Evolutionary conservation across 2,329 filamentous ascomycete species (phyloP).

Genomic region (Blastomyces silverae): DNA sequence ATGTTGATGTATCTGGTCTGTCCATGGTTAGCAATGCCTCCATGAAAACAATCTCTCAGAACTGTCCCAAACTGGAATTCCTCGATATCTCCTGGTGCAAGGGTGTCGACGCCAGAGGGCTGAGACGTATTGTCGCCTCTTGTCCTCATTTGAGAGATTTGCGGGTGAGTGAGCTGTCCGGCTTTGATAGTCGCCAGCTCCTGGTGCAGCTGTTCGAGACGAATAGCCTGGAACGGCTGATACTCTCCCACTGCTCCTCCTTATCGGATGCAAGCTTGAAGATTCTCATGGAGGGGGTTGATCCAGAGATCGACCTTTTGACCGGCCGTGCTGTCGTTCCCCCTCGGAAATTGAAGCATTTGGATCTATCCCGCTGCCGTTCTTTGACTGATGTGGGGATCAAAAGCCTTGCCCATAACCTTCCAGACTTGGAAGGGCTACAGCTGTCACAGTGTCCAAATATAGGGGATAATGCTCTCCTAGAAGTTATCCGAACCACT

Average conservation of each 20-base stretch:
- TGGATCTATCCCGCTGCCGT: conserved; percentile 75
- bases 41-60: conserved; percentile 76
- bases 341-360: conserved; percentile 68
- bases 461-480: conserved; percentile 66
- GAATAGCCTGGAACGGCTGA: conserved; percentile 75
- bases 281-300: conserved; percentile 65
- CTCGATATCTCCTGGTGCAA: conserved; percentile 93
- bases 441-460: conserved; percentile 71
- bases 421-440: conserved; percentile 74
- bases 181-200: conserved; percentile 67
- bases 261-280: conserved; percentile 67
- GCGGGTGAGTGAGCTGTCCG: conserved; percentile 70
- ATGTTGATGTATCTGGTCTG: conserved; percentile 80
- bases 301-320: conserved; percentile 73
- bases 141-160: conserved; percentile 72
- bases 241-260: conserved; percentile 72
- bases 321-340: conserved; percentile 70
- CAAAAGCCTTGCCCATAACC: conserved; percentile 62
- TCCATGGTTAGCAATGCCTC: conserved; percentile 69
- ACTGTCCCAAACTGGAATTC: conserved; percentile 72
- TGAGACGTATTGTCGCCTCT: conserved; percentile 63
- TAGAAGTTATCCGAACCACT: conserved; percentile 64
- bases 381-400: conserved; percentile 67
- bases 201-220: conserved; percentile 68
- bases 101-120: conserved; percentile 69